A percentile compares a stretch with the other conserved stretches of the same genome.
These are phyloP conservation scores for Rickenella mellea DNA, from an alignment of 768 basidiomycete species.

Conservation along the genomic window DNA sequence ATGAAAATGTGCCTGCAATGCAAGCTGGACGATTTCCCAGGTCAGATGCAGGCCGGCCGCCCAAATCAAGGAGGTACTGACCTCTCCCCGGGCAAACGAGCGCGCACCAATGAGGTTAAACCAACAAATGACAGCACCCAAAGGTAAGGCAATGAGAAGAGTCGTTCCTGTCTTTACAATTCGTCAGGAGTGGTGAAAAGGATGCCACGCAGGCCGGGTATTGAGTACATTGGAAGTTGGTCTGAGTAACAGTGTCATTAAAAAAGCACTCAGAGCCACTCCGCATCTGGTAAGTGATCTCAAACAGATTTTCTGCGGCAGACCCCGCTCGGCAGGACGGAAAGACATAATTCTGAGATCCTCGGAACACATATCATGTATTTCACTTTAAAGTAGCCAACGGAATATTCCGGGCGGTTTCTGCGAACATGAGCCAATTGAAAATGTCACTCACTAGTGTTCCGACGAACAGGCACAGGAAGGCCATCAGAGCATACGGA, in stretches of 20 bases:
- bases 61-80: constrained; percentile 16
- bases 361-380: no score
- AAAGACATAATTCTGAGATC: no score
- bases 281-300: no score
- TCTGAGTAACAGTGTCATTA: no score
- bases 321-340: no score
- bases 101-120: constrained; percentile 69
- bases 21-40: constrained; percentile 29
- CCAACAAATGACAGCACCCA: constrained; percentile 73
- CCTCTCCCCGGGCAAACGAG: constrained; percentile 62
- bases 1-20: constrained; percentile 64
- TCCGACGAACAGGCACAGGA: constrained; percentile 71
- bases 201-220: no score
- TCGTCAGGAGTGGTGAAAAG: neutral
- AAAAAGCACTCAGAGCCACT: no score
- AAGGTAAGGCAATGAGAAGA: constrained; percentile 66
- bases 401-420: no score
- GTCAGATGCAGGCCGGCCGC: constrained; percentile 2
- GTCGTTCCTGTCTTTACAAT: constrained; percentile 61
- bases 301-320: no score
- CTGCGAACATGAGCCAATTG: neutral
- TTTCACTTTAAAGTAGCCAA: no score
- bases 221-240: no score
- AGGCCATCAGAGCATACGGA: constrained; percentile 69
- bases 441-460: constrained; percentile 51